A percentile compares a stretch with the other conserved stretches of the same genome.
phyloP scores from a whole-genome alignment of 2,329 filamentous ascomycete species.

The Colletotrichum eremochloae region DNA sequence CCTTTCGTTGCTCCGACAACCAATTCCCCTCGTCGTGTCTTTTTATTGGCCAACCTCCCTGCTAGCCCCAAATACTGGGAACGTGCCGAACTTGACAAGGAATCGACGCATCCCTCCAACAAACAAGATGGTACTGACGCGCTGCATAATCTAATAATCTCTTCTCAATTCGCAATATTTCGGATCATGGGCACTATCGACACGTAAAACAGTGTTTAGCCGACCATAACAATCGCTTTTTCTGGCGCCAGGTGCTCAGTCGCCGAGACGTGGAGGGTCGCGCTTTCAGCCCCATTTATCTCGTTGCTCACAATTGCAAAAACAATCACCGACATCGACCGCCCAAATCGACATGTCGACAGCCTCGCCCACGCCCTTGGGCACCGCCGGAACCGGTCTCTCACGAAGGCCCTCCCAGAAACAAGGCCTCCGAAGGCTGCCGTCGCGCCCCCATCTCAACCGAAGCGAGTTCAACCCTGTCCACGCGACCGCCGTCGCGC shows the following conservation, averaged over 20 bases:
- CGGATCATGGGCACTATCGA: slow-evolving; percentile 55
- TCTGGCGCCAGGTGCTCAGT: slow-evolving; percentile 17
- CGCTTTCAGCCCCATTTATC: slow-evolving; percentile 22
- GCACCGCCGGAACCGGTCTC: slow-evolving; percentile 58
- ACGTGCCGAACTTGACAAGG: slow-evolving; percentile 40
- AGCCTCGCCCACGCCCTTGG: slow-evolving; percentile 68
- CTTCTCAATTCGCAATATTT: slow-evolving; percentile 50
- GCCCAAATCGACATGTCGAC: slow-evolving; percentile 59
- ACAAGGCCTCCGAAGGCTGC: slow-evolving; percentile 65
- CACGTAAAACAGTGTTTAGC: slow-evolving; percentile 57
- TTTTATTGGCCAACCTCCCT: slow-evolving; percentile 41
- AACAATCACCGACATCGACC: slow-evolving; percentile 23
- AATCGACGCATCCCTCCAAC: slow-evolving; percentile 40
- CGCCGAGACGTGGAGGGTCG: slow-evolving; percentile 36
- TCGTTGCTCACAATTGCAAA: slow-evolving; percentile 27
- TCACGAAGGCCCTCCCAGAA: slow-evolving; percentile 68
- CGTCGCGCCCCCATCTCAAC: slow-evolving; percentile 60
- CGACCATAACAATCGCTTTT: slow-evolving; percentile 42
- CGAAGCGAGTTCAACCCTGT: slow-evolving; percentile 62
- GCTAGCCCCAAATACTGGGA: slow-evolving; percentile 43
- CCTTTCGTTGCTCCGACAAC: slow-evolving; percentile 47
- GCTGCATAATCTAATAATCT: slow-evolving; percentile 55
- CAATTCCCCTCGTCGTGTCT: background rate
- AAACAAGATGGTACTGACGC: slow-evolving; percentile 47
- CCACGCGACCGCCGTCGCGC: slow-evolving; percentile 45